Evolutionary conservation across 768 basidiomycete species (phyloP), one percentile per base, ranked within the genome.

Genomic region (Vararia minispora): DNA sequence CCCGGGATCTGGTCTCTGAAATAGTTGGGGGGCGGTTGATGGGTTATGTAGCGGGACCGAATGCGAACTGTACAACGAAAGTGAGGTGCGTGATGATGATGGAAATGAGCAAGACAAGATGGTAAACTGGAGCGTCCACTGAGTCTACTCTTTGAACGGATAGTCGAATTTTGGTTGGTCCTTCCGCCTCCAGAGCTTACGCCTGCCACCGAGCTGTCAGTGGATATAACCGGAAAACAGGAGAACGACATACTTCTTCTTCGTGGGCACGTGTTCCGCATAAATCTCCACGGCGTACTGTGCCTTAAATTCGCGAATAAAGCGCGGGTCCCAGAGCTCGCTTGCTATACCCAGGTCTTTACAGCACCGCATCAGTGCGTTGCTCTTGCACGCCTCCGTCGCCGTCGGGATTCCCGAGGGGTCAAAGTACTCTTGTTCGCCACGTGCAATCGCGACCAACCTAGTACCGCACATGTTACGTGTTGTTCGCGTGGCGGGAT

Each of bases 361-460:
- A 64, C 88, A 91, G 58, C 94, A 97, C 23, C 94, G 69, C 92
- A 97, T 95, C 22, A 98, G 65, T 1, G 94, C 94, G 46, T 98
- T 98, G 54, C 86, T 89, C 60, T 97, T 98, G 64, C 84, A 88
- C 0, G 81, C 89, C 57, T 98, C 94, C 0, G 84, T 86, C 0
- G 94, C 94, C 0, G 94, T 98, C 2, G 94, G 75, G 35, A 98
- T 77, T 11, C 90, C 89, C 1, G 72, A 70, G 6, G 85, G 80
- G 52, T 92, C 90, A 50, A 97, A 98, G 59, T 91, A 97, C 49
- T 95, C 89, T 49, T 97, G 91, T 62, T 98, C 94, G 22, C 94
- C 94, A 35, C 92, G 71, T 3, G 94, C 85, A 45, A 97, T 78
- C 7, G 74, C 84, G 2, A 97, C 89, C 13, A 98, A 65, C 39